Evolutionary conservation across 2,329 filamentous ascomycete species (phyloP), one percentile per base, ranked within the genome.

Genomic region (Ophiostoma fasciatum): DNA sequence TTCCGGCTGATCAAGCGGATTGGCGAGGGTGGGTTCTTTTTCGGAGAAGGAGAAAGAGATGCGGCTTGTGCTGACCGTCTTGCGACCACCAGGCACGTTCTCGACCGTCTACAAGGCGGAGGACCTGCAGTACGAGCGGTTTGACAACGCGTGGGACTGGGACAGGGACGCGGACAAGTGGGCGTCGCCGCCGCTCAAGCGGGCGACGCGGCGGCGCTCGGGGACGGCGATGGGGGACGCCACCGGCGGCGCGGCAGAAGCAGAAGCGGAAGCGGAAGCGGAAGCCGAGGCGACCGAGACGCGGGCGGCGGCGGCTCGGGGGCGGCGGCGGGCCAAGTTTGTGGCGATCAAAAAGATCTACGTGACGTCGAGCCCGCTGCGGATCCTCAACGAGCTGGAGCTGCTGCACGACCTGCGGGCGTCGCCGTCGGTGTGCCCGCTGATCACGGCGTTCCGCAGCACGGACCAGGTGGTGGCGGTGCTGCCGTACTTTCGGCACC

Each of bases 291-390:
- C n/a, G n/a, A n/a, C n/a, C n/a, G n/a, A n/a, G n/a, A n/a, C n/a
- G n/a, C n/a, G n/a, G n/a, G n/a, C n/a, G n/a, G 9, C 32, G 37
- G 38, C 11, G 25, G 20, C 32, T 55, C 52, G 12, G 18, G 14
- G 14, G n/a, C 55, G 55, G 28, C 61, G 60, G 37, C 62, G 60
- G 34, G 65, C 79, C 18, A 82, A 80, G 53, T 96, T 79, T 51
- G 92, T 98, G 43, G 90, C 92, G 15, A 82, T 98, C 58, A 98
- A 98, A 63, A 98, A 98, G 63, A 98, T 98, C 48, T 98, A 98
- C 56, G 90, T 96, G 45, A 98, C 92, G 1, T 94, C 87, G 43
- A 94, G 85, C 46, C 90, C 90, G 0, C 69, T 78, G 20, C 82
- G 90, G 31, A 96, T 98, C 48, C 74, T 93, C 52, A 98, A 98